Base-by-base conservation (phyloP, 345 rosid genomes). In the Lepidium sativum region DNA sequence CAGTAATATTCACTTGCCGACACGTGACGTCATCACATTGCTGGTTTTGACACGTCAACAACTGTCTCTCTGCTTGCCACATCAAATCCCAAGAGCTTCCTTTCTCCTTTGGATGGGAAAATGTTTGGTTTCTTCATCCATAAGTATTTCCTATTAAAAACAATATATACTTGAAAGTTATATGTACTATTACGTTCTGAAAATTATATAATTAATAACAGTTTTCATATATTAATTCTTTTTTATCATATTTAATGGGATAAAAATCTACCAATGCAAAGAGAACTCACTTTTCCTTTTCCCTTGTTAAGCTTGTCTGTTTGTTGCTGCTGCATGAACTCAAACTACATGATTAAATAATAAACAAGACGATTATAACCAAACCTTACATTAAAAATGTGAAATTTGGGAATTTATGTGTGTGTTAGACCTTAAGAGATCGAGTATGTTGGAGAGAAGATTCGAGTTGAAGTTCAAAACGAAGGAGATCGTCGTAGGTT, bases 401-500 rank as follows among this genome's bases (percentile, higher is more conserved):
- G 21, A 20, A 20, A 20, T 20, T 20, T 20, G 21, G 21, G 21
- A 20, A 20, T 20, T 20, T 20, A 20, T 20, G 21, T 20, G 21
- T 20, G 21, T 20, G n/a, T n/a, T n/a, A n/a, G n/a, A n/a, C n/a
- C n/a, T n/a, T n/a, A n/a, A n/a, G n/a, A n/a, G n/a, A n/a, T n/a
- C n/a, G n/a, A n/a, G n/a, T n/a, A n/a, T 41, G 9, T 11, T 51
- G 73, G 38, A 69, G 54, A 41, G 73, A 49, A 31, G 44, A 58
- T 40, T 58, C 59, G 9, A 68, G 65, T 20, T 68, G 66, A 6
- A 29, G 42, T 58, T 68, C 59, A 7, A 49, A 59, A 31, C 59
- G 58, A 68, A 68, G 72, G 43, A 68, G 59, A 4, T 68, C 42
- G 34, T 68, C 65, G 59, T 48, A 68, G 66, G 51, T 39, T 40